Percentiles rank a stretch among this genome's conserved stretches.
These are phyloP conservation scores for Staphylotrichum longicolle DNA, from an alignment of 495 filamentous ascomycete genomes.

Conservation along the genomic window DNA sequence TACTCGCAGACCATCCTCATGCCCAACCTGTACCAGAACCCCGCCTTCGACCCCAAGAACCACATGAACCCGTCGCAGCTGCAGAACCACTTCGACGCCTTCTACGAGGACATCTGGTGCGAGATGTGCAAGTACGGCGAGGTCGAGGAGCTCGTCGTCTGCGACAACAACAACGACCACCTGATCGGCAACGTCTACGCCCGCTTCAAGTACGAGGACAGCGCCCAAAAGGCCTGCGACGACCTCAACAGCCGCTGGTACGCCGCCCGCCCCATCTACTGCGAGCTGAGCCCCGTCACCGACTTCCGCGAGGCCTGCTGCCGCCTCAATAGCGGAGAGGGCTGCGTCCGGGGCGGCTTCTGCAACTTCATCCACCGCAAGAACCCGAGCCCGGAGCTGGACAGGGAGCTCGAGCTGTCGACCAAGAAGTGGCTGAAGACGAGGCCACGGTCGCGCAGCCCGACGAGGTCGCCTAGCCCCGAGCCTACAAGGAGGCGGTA, in stretches of 20 bases:
- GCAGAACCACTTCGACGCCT: slow-evolving; percentile 98
- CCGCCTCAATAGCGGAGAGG: slow-evolving; percentile 88
- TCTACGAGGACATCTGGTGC: slow-evolving; percentile 99
- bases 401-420: slow-evolving; percentile 77
- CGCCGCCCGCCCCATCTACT: slow-evolving; percentile 95
- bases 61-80: slow-evolving; percentile 93
- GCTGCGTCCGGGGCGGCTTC: slow-evolving; percentile 93
- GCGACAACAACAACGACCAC: slow-evolving; percentile 97
- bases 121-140: slow-evolving; percentile 96
- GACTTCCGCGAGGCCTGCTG: slow-evolving; percentile 99
- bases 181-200: slow-evolving; percentile 99
- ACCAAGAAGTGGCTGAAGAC: slow-evolving; percentile 96
- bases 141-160: slow-evolving; percentile 84
- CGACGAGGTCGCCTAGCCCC: slow-evolving; percentile 68
- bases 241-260: slow-evolving; percentile 94
- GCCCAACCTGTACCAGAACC: slow-evolving; percentile 98
- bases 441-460: slow-evolving; percentile 82
- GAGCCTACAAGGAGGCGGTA: slow-evolving; percentile 70
- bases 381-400: slow-evolving; percentile 83
- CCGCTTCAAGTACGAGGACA: slow-evolving; percentile 99
- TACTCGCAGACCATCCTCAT: slow-evolving; percentile 97
- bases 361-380: slow-evolving; percentile 99
- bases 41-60: slow-evolving; percentile 93
- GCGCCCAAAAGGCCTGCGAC: slow-evolving; percentile 89
- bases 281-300: slow-evolving; percentile 92